Evolutionary conservation across 768 basidiomycete species (phyloP), one percentile per base, ranked within the genome.

Genomic region (Mrakia frigida): DNA sequence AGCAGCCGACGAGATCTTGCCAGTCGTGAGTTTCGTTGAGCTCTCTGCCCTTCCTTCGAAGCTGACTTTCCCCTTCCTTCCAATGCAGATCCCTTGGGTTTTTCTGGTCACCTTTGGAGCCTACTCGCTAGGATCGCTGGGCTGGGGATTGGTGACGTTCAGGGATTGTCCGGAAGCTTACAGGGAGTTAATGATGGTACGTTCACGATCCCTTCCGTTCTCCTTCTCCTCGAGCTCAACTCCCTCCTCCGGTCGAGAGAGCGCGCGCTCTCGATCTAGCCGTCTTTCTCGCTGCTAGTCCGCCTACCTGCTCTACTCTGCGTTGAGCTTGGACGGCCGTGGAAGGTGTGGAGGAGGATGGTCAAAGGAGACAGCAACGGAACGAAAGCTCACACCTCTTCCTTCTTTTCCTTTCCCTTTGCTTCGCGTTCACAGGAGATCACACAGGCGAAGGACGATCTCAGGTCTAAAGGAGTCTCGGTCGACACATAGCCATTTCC

Each of bases 131-230:
- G 88, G 88, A 84, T 90, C 89, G 14, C 87, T 93, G 28, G 91
- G 92, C 14, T 88, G 88, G 86, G 92, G 91, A 2, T 81, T 92
- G 60, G 87, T 88, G 79, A 89, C 89, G 3, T 90, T 92, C 80
- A 84, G 87, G 80, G 92, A 93, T 79, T 91, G 91, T 81, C 90
- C 91, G 56, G 91, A 92, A 79, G 91, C 92, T 6, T 91, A 92
- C 79, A 85, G 87, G 18, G 90, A 91, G 82, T 82, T 92, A 73
- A 84, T 91, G 79, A 80, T 82, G 80, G 90, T 90, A 81, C 83
- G 88, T 85, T 65, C 11, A n/a, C 1, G 35, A 16, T 39, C 28
- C 68, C 7, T 25, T 31, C 16, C 68, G 21, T 18, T 28, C 41
- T 50, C 46, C 46, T 46, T 46, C 6, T 16, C 43, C 21, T 43